A percentile compares a stretch with the other conserved stretches of the same genome.
These are phyloP conservation scores for Entophlyctis luteolus DNA, from an alignment of 192 early-diverging fungal genomes.

Conservation along the genomic window DNA sequence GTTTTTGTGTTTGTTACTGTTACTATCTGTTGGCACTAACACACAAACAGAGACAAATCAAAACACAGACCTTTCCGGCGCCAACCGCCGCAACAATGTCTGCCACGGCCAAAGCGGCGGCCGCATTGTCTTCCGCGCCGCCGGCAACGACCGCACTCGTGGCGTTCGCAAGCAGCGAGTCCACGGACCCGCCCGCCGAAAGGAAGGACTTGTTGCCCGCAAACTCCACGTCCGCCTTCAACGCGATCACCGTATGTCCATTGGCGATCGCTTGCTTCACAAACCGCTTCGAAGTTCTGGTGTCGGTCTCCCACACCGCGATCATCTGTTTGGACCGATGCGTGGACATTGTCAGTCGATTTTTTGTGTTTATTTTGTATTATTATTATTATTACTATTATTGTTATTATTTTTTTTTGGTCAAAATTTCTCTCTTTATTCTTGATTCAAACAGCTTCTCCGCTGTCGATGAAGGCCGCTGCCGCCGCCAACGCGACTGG, in stretches of 20 bases:
- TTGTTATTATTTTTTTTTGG: too few relatives aligned
- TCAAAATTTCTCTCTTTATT: too few relatives aligned
- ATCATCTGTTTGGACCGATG: slow-evolving; percentile 11
- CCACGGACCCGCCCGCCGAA: not conserved
- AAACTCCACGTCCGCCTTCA: not conserved
- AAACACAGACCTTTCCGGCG: not conserved
- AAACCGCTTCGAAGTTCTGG: slow-evolving; percentile 10
- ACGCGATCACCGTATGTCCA: slow-evolving; percentile 9
- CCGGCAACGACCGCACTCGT: slow-evolving; percentile 10
- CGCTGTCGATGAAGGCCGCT: too few relatives aligned
- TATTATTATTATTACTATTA: too few relatives aligned
- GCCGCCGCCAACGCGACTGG: too few relatives aligned
- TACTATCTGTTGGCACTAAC: not conserved
- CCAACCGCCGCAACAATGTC: not conserved
- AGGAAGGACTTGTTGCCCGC: not conserved
- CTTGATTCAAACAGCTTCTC: too few relatives aligned
- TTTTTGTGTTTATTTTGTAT: too few relatives aligned
- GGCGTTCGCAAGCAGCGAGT: not conserved
- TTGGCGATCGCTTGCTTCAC: not conserved
- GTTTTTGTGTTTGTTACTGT: not conserved
- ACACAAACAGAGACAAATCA: not conserved
- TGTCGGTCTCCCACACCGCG: slow-evolving; percentile 13
- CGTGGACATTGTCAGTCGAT: too few relatives aligned
- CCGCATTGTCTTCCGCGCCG: slow-evolving; percentile 10
- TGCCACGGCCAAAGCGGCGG: not conserved